Conservation (phyloP, 225 moss, liverwort and hornwort genomes). For the Physcomitrium patens region DNA sequence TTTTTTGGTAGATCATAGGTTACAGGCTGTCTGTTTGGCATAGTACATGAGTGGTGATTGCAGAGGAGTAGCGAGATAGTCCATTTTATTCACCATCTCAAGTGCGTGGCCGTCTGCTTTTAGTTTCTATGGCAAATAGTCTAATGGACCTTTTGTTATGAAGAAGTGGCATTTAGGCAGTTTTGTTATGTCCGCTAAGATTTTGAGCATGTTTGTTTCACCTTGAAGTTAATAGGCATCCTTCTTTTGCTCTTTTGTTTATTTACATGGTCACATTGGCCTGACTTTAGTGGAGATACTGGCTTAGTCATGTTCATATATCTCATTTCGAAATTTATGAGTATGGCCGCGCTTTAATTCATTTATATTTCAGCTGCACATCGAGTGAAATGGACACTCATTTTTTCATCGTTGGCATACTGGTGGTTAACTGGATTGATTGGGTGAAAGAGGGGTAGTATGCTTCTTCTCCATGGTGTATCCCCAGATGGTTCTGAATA, state of each 20-base stretch:
- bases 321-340: background rate
- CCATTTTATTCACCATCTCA: conserved; percentile 29
- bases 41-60: conserved; percentile 32
- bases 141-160: conserved; percentile 27
- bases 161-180: conserved; percentile 24
- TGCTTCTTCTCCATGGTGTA: too few species aligned
- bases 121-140: conserved; percentile 31
- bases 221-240: conserved; percentile 13
- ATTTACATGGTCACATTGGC: background rate
- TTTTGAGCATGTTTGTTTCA: conserved; percentile 30
- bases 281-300: background rate
- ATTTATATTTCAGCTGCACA: background rate
- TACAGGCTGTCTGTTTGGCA: conserved; percentile 24
- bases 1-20: conserved; percentile 35
- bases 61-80: conserved; percentile 28
- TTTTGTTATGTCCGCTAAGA: conserved; percentile 25
- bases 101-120: conserved; percentile 35
- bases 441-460: too few species aligned
- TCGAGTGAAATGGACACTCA: background rate
- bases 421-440: too few species aligned
- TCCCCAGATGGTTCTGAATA: too few species aligned
- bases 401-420: too few species aligned
- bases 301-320: background rate
- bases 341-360: background rate
- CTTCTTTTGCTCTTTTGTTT: background rate